Base-by-base conservation (phyloP, 345 rosid genomes). In the Microcos paniculata region DNA sequence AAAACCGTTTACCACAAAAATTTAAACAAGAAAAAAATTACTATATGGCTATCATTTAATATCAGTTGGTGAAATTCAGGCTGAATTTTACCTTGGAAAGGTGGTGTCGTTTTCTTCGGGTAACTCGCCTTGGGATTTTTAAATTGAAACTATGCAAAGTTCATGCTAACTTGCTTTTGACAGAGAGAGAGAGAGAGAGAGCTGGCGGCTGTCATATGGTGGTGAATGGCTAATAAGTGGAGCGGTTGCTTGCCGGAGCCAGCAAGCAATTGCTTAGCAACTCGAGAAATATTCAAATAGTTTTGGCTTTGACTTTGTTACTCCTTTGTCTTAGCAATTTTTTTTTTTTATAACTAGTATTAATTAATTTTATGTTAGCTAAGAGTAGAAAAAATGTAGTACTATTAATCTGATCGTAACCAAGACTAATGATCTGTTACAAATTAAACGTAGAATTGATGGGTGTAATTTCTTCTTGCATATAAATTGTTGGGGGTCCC, bases 221-320 rank as follows among this genome's bases (percentile, higher is more conserved):
- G 49, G 75, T 56, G 63, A 40, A 21, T 72, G 65, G 14, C 73
- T 5, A n/a, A n/a, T 35, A 56, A 38, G 35, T 43, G 70, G 53
- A 13, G 5, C 13, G 71, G 71, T 68, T 68, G 40, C 56, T 73
- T 45, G 42, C 42, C 65, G 42, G 55, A 45, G 6, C 43, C 55
- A 59, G 13, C 55, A 57, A 42, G 67, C 56, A 42, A 58, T n/a
- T n/a, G 40, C 49, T 53, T 71, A 40, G 75, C 51, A 59, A 31
- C 67, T 59, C 56, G 67, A 72, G 28, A 59, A 59, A 45, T 58
- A 59, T 56, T 55, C 1, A 72, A 72, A 72, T 33, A 51, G 14
- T 72, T 43, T 8, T 57, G 26, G 49, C 11, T 72, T 58, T 72
- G 66, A 72, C 76, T 72, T 72, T 58, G 23, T 15, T 72, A 26